Conservation (phyloP, 2,329 filamentous ascomycete species). For the Phaeosphaeriaceae sp. region DNA sequence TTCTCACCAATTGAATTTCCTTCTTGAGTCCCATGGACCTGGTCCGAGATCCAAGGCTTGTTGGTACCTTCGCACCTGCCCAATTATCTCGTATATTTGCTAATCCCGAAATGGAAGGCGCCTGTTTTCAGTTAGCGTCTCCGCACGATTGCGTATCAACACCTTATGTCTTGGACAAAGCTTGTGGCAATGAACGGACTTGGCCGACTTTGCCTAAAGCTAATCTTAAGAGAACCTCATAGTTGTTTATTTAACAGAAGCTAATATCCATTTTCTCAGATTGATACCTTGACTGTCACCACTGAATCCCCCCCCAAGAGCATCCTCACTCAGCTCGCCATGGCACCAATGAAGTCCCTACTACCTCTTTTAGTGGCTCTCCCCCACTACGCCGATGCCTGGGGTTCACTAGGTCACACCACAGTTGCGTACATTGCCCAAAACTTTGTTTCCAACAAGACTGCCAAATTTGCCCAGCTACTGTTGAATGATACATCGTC, state of each 20-base stretch:
- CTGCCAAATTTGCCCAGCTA: slow-evolving; percentile 52
- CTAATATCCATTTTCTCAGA: too few species aligned
- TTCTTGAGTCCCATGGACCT: slow-evolving; percentile 1
- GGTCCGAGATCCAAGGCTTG: not conserved
- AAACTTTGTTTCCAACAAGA: slow-evolving; percentile 52
- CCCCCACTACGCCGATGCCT: slow-evolving; percentile 46
- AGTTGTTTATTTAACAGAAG: too few species aligned
- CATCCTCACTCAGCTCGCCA: slow-evolving; percentile 9
- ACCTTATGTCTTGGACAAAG: slow-evolving; percentile 13
- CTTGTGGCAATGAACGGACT: slow-evolving; percentile 35
- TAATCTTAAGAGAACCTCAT: slow-evolving; percentile 7
- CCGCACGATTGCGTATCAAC: slow-evolving; percentile 26
- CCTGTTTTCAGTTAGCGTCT: slow-evolving; percentile 23
- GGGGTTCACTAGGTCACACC: slow-evolving; percentile 61
- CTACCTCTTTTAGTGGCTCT: slow-evolving; percentile 32
- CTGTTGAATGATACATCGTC: slow-evolving; percentile 53
- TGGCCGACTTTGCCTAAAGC: slow-evolving; percentile 28
- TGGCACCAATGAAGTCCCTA: slow-evolving; percentile 33
- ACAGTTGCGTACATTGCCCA: slow-evolving; percentile 63
- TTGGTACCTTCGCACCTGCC: not conserved
- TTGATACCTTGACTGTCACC: too few species aligned
- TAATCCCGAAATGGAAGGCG: slow-evolving; percentile 4
- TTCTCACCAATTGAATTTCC: not conserved
- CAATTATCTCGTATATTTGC: slow-evolving; percentile 2
- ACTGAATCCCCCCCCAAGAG: too few species aligned